phyloP scores from a whole-genome alignment of 75 land plant genomes.

The Pinus albicaulis region DNA sequence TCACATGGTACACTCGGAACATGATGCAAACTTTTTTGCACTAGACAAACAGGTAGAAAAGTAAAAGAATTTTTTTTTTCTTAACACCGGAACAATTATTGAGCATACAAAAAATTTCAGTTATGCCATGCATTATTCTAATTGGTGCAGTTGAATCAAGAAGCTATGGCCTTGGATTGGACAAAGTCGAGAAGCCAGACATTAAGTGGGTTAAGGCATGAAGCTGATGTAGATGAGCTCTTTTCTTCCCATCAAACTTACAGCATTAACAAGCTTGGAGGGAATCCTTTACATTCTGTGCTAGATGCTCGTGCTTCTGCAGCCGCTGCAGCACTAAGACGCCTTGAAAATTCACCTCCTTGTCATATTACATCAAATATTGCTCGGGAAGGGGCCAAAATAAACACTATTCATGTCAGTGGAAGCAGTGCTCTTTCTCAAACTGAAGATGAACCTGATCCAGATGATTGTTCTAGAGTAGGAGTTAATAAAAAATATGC shows the following conservation, averaged over 20 bases:
- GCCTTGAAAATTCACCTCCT: slow-evolving; percentile 23
- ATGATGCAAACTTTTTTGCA: slow-evolving; percentile 84
- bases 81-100: background rate
- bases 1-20: slow-evolving; percentile 94
- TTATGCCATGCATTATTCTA: background rate
- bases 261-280: slow-evolving; percentile 70
- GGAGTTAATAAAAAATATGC: background rate
- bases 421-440: background rate
- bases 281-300: slow-evolving; percentile 20
- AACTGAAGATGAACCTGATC: slow-evolving; percentile 33
- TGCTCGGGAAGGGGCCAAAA: too few species aligned
- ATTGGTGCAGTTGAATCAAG: slow-evolving; percentile 74
- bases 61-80: background rate
- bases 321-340: slow-evolving; percentile 67
- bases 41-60: slow-evolving; percentile 77
- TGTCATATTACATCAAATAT: background rate
- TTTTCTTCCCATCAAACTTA: slow-evolving; percentile 13
- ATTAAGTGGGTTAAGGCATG: slow-evolving; percentile 38
- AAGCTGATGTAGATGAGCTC: slow-evolving; percentile 43
- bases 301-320: slow-evolving; percentile 64
- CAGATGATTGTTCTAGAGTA: slow-evolving; percentile 22
- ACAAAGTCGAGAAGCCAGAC: slow-evolving; percentile 79
- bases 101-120: background rate
- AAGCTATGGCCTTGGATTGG: slow-evolving; percentile 88
- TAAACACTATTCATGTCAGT: background rate